Evolutionary conservation across 75 land plant species (phyloP).

Genomic region (Cunninghamia lanceolata): DNA sequence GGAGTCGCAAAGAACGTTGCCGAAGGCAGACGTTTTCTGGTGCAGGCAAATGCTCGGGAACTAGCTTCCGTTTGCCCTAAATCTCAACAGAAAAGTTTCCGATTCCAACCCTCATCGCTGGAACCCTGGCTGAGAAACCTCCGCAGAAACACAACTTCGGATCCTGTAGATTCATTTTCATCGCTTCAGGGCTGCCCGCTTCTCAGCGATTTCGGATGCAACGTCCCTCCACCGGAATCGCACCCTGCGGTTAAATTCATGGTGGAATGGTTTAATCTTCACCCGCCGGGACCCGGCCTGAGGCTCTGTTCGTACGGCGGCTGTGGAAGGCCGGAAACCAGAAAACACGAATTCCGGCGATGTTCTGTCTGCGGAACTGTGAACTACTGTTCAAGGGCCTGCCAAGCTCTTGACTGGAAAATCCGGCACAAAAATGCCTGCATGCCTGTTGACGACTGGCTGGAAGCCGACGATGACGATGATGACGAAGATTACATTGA

Average conservation of each 20-base stretch:
- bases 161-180: slow-evolving; percentile 3
- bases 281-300: slow-evolving; percentile 31
- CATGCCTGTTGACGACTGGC: slow-evolving; percentile 70
- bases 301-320: slow-evolving; percentile 74
- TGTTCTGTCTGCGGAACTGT: slow-evolving; percentile 88
- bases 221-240: slow-evolving; percentile 66
- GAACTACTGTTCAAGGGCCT: slow-evolving; percentile 91
- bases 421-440: slow-evolving; percentile 67
- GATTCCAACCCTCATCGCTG: background rate
- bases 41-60: slow-evolving; percentile 74
- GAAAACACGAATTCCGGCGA: slow-evolving; percentile 84
- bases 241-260: slow-evolving; percentile 75
- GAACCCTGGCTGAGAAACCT: background rate
- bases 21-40: slow-evolving; percentile 52
- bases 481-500: slow-evolving; percentile 19
- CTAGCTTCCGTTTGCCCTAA: slow-evolving; percentile 24
- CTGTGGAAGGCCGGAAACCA: slow-evolving; percentile 83
- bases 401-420: slow-evolving; percentile 94
- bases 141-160: background rate
- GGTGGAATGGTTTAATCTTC: slow-evolving; percentile 62
- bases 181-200: slow-evolving; percentile 45
- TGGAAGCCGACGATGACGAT: slow-evolving; percentile 38
- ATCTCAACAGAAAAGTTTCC: slow-evolving; percentile 13
- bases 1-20: slow-evolving; percentile 48
- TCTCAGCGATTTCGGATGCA: slow-evolving; percentile 84